phyloP scores from a whole-genome alignment of 139 green algal genomes.

The Nannochloris sp. region DNA sequence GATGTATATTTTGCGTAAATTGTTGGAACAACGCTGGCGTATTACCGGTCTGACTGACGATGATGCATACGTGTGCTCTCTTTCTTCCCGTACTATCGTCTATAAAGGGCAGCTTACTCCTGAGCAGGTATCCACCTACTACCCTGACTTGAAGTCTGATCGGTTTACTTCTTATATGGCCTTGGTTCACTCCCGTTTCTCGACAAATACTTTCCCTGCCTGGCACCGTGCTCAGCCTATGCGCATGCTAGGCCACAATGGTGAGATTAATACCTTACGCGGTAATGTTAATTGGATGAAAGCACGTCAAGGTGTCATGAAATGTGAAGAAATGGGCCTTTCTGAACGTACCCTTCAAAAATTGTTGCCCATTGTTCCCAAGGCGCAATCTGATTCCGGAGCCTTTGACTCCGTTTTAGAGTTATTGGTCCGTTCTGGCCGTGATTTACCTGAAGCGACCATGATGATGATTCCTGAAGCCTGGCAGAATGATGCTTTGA shows the following conservation, averaged over 20 bases:
- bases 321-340: constrained; percentile 62
- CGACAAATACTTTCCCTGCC: constrained; percentile 93
- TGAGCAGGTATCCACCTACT: constrained; percentile 78
- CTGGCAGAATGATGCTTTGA: constrained; percentile 83
- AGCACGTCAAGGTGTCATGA: constrained; percentile 82
- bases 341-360: constrained; percentile 53
- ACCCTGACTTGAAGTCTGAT: constrained; percentile 65
- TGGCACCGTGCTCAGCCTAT: constrained; percentile 93
- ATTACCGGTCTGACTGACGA: constrained; percentile 36
- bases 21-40: constrained; percentile 55
- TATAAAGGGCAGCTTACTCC: constrained; percentile 97
- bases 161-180: constrained; percentile 85
- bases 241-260: constrained; percentile 92
- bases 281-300: constrained; percentile 91
- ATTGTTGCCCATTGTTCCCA: constrained; percentile 80
- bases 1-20: constrained; percentile 82
- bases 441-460: constrained; percentile 81
- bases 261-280: constrained; percentile 79
- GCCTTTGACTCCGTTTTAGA: constrained; percentile 87
- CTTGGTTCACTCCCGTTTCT: constrained; percentile 92
- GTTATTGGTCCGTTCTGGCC: constrained; percentile 70
- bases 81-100: constrained; percentile 82
- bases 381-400: constrained; percentile 74
- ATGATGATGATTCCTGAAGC: constrained; percentile 98
- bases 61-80: constrained; percentile 88